A percentile compares a stretch with the other conserved stretches of the same genome.
Conservation (phyloP, 129 eudicot genomes). For the Saposhnikovia divaricata region DNA sequence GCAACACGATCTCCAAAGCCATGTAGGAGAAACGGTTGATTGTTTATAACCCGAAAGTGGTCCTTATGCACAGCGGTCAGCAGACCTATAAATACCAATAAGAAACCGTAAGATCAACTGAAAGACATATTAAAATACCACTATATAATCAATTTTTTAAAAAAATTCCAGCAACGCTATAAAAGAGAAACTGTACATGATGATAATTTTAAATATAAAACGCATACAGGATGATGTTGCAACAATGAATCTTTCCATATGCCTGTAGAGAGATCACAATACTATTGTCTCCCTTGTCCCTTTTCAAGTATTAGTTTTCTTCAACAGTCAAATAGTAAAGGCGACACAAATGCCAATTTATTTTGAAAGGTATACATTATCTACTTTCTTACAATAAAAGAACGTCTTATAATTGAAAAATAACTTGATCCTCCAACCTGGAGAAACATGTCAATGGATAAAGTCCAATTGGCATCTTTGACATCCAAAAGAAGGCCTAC, state of each 20-base stretch:
- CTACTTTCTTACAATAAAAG: not conserved
- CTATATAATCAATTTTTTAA: not conserved
- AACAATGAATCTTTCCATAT: not conserved
- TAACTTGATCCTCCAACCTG: conserved; percentile 11
- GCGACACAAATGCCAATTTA: not conserved
- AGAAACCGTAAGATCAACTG: not conserved
- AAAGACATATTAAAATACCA: not conserved
- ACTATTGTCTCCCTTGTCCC: not conserved
- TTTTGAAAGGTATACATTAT: not conserved
- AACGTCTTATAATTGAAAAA: not conserved
- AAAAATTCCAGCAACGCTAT: not conserved
- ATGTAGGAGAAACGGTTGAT: conserved; percentile 59
- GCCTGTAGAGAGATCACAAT: not conserved
- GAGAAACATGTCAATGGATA: conserved; percentile 15
- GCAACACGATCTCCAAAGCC: conserved; percentile 93
- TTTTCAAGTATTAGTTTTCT: not conserved
- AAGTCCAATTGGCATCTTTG: conserved; percentile 12
- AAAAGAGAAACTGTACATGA: not conserved
- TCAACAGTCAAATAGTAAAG: not conserved
- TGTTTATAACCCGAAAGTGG: conserved; percentile 53
- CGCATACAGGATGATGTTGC: not conserved
- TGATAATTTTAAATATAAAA: not conserved
- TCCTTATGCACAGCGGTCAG: conserved; percentile 79
- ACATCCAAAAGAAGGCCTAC: conserved; percentile 14
- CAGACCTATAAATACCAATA: conserved; percentile 36